Evolutionary conservation across 768 basidiomycete genomes (phyloP), one percentile per base, ranked within the genome.

Genomic region (Galerina marginata): DNA sequence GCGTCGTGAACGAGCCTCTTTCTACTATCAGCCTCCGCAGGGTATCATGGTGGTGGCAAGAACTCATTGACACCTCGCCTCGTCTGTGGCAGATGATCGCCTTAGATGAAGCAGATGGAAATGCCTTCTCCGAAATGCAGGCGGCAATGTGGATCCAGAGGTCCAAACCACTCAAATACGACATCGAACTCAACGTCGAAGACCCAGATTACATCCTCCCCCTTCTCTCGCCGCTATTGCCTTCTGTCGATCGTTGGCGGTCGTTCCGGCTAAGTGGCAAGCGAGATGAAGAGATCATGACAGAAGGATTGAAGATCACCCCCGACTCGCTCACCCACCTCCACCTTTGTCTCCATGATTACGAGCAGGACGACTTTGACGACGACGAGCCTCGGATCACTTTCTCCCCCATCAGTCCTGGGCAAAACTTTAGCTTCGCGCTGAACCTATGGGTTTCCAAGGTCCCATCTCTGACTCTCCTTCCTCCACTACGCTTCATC

Each of bases 41-140:
- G 16, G 88, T 92, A 26, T 91, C 86, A 56, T 77, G 69, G 23
- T 75, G 79, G 62, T 93, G 91, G 90, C 78, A 77, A 60, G 73
- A 78, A 40, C 72, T 90, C 44, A 79, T 83, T 38, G 68, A 81
- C 65, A 71, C 77, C 1, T 83, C 84, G 0, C 89, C 91, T 0
- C 72, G 76, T 33, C 67, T 87, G 47, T 92, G 90, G 91, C 85
- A 85, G 65, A 73, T 70, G 51, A 77, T 92, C 60, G 69, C 74
- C 54, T 73, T 92, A 57, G 72, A 82, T 68, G 82, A 85, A n/a
- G 60, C 68, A 5, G 61, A 65, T 6, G 75, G 74, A 37, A 62
- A 72, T 7, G 67, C 78, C 16, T 72, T 78, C 44, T 77, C 84
- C 20, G 82, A 78, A 48, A 62, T 71, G 0, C 83, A 88, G 56